Evolutionary conservation across 2,329 filamentous ascomycete genomes (phyloP), one percentile per base, ranked within the genome.

Genomic region (Aspergillus sojae): DNA sequence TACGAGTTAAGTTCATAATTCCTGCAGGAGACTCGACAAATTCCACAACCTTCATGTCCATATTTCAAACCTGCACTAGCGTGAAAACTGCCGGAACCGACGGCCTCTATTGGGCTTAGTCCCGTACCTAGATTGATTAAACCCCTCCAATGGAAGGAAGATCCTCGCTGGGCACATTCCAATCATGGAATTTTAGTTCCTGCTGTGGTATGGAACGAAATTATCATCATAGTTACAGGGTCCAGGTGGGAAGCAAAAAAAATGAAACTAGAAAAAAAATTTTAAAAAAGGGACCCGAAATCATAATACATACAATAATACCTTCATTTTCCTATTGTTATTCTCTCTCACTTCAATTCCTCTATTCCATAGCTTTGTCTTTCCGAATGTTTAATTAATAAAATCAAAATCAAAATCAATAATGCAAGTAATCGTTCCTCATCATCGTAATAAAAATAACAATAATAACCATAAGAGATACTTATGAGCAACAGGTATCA

Each of bases 61-160:
- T 54, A 54, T 34, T 54, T 39, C 30, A 34, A 39, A 39, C 52
- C 52, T 55, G 52, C 52, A 34, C 52, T 55, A 55, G 52, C n/a
- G 32, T 55, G 52, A 54, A n/a, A 54, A 54, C 9, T 54, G 52
- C 52, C 52, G 30, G 30, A 54, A 54, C 30, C 30, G 30, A 54
- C 5, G 19, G 19, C 21, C 52, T 55, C 32, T n/a, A 36, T 55
- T 39, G 32, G 52, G 34, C 21, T 26, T 55, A 55, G 52, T 34
- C 5, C 26, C 28, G 28, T 52, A n/a, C 48, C 28, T 32, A n/a
- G 28, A 52, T 52, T n/a, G 48, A 52, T 52, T 32, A 10, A 50
- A 16, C 46, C 26, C 46, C 23, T 28, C 48, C 48, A 52, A 32
- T 32, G 21, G 26, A 19, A 52, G 19, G 26, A 30, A 5, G 23